A percentile compares a stretch with the other conserved stretches of the same genome.
Evolutionary conservation across 1,284 basidiomycete genomes (phyloP).

Genomic region (Rhodotorula sp.): DNA sequence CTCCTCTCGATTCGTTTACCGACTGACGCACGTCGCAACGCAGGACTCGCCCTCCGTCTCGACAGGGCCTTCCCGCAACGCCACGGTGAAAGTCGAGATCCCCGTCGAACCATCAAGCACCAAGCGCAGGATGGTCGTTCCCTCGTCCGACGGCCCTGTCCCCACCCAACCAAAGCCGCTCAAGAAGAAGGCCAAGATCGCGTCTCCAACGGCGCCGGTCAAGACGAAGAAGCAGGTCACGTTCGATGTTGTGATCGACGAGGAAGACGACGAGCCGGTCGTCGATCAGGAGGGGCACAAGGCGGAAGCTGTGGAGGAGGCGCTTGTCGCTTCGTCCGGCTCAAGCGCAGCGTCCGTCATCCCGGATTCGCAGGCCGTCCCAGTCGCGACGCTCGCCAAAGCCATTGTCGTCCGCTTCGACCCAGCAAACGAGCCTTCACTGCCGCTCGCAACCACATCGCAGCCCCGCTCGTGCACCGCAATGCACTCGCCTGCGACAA

Average conservation of each 20-base stretch:
- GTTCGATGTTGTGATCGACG: constrained; percentile 6
- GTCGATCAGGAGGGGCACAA: background rate
- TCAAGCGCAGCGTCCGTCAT: constrained; percentile 9
- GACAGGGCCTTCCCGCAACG: background rate
- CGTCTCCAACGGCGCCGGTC: background rate
- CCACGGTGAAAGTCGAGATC: background rate
- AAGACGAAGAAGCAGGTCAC: constrained; percentile 14
- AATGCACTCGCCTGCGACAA: constrained; percentile 20
- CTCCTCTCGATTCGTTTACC: accelerated
- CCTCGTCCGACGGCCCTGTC: background rate
- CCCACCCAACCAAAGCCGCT: background rate
- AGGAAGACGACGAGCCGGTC: background rate
- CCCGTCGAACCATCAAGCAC: background rate
- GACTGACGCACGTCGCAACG: background rate
- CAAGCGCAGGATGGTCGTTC: constrained; percentile 19
- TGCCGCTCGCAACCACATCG: background rate
- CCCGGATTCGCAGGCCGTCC: constrained; percentile 28
- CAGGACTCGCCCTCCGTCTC: background rate
- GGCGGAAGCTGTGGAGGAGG: background rate
- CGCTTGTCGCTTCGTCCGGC: background rate
- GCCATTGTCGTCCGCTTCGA: background rate
- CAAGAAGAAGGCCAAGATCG: background rate
- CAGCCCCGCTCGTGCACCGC: background rate
- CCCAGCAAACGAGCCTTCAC: background rate
- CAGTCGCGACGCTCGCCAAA: background rate